A percentile compares a stretch with the other conserved stretches of the same genome.
Evolutionary conservation across 1,284 basidiomycete genomes (phyloP).

Genomic region (Trametes versicolor): DNA sequence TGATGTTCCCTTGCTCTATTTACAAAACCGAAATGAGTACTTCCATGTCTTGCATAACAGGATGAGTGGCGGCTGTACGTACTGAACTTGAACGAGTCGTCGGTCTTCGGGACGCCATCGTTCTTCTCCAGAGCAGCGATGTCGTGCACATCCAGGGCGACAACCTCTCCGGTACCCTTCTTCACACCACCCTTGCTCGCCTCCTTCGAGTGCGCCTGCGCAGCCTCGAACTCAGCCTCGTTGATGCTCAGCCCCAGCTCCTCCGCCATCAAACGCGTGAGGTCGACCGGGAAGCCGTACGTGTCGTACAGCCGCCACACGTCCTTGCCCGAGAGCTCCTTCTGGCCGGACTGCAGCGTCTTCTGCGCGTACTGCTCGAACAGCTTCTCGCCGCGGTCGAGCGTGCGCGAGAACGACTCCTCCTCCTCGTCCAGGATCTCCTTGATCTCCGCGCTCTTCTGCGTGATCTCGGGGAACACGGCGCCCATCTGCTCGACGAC

Average conservation of each 20-base stretch:
- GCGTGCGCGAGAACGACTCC: slow-evolving; percentile 94
- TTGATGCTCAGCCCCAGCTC: slow-evolving; percentile 90
- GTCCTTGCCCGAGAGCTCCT: slow-evolving; percentile 87
- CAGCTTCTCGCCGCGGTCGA: slow-evolving; percentile 96
- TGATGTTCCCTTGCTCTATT: slow-evolving; percentile 79
- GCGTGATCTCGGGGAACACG: slow-evolving; percentile 94
- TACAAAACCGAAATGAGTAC: not conserved
- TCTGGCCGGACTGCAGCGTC: slow-evolving; percentile 72
- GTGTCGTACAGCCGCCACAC: slow-evolving; percentile 99
- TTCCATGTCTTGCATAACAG: not conserved
- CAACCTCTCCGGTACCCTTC: slow-evolving; percentile 72
- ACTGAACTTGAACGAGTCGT: slow-evolving; percentile 94
- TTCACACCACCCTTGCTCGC: slow-evolving; percentile 87
- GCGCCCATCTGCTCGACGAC: slow-evolving; percentile 91
- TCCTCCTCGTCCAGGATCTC: slow-evolving; percentile 99
- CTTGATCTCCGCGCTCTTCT: slow-evolving; percentile 87
- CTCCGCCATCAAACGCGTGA: slow-evolving; percentile 98
- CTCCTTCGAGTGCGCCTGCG: slow-evolving; percentile 90
- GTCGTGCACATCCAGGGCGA: slow-evolving; percentile 97
- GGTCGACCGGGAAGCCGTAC: slow-evolving; percentile 97
- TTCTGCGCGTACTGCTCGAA: slow-evolving; percentile 91
- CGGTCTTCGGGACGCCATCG: slow-evolving; percentile 87
- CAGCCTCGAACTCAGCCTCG: slow-evolving; percentile 90
- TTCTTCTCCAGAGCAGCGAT: slow-evolving; percentile 89
- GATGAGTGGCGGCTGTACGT: slow-evolving; percentile 39